A percentile compares a stretch with the other conserved stretches of the same genome.
Conservation (phyloP, 257 asterid genomes). For the Solanum dulcamara region DNA sequence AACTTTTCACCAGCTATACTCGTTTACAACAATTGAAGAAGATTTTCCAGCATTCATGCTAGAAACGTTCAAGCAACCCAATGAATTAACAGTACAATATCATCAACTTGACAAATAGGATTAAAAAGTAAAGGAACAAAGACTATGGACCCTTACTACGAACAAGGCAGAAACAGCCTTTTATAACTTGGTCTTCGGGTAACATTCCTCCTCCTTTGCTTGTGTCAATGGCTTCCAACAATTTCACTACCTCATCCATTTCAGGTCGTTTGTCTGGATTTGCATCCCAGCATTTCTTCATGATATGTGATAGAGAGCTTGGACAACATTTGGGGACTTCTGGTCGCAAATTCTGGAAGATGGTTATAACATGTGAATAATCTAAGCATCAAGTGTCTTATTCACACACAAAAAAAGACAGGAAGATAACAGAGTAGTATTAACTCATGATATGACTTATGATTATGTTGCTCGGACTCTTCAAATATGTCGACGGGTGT, state of each 20-base stretch:
- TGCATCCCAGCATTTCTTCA: constrained; percentile 81
- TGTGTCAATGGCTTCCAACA: constrained; percentile 74
- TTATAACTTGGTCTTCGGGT: constrained; percentile 54
- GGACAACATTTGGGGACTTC: constrained; percentile 86
- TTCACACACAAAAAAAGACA: background rate
- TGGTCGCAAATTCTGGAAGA: constrained; percentile 54
- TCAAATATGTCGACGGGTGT: background rate
- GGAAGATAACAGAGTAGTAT: background rate
- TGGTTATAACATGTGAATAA: background rate
- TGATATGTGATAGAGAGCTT: constrained; percentile 39
- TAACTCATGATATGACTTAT: background rate
- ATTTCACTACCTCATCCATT: constrained; percentile 76
- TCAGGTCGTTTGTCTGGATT: constrained; percentile 76
- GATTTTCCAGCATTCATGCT: background rate
- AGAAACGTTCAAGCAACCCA: constrained; percentile 4
- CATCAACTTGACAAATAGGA: background rate
- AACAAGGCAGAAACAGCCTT: constrained; percentile 68
- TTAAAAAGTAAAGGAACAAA: background rate
- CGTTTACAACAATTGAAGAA: background rate
- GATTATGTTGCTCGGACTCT: background rate
- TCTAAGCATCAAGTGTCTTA: background rate
- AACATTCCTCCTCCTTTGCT: constrained; percentile 95
- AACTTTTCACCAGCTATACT: background rate
- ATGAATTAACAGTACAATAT: background rate
- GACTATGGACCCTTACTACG: constrained; percentile 68